Percentiles rank a stretch among this genome's conserved stretches.
Conservation (phyloP, 345 rosid species). For the Jatropha curcas region DNA sequence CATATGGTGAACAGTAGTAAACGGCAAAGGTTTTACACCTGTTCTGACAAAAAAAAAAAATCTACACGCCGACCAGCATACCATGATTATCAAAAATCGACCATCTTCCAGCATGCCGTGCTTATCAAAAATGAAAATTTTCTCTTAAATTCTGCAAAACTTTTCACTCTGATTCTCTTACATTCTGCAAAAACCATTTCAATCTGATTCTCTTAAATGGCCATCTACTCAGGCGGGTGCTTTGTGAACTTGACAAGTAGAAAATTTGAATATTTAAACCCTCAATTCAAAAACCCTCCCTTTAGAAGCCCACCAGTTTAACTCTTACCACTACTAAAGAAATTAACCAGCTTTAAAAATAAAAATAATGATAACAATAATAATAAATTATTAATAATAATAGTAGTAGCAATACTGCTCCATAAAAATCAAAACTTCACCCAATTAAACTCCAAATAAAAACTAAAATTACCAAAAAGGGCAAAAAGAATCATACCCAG, state of each 20-base stretch:
- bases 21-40: conserved; percentile 20
- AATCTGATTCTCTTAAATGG: conserved; percentile 11
- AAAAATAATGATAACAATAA: not conserved
- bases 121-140: conserved; percentile 15
- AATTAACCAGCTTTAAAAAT: not conserved
- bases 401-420: not conserved
- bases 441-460: not conserved
- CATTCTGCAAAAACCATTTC: conserved; percentile 14
- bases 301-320: not conserved
- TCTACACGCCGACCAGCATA: conserved; percentile 23
- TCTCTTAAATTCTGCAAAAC: conserved; percentile 19
- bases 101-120: conserved; percentile 16
- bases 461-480: not conserved
- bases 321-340: not conserved
- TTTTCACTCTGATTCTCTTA: conserved; percentile 20
- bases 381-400: no score
- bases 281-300: not conserved
- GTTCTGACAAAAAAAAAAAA: conserved; percentile 16
- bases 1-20: conserved; percentile 25
- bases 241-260: not conserved
- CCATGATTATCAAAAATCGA: conserved; percentile 27
- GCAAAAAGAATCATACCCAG: conserved; percentile 22
- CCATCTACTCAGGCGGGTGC: no score
- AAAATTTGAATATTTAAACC: not conserved
- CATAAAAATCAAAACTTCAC: conserved; percentile 1